A percentile compares a stretch with the other conserved stretches of the same genome.
phyloP scores from a whole-genome alignment of 2,329 filamentous ascomycete genomes.

The Aspergillus quadrilineatus region DNA sequence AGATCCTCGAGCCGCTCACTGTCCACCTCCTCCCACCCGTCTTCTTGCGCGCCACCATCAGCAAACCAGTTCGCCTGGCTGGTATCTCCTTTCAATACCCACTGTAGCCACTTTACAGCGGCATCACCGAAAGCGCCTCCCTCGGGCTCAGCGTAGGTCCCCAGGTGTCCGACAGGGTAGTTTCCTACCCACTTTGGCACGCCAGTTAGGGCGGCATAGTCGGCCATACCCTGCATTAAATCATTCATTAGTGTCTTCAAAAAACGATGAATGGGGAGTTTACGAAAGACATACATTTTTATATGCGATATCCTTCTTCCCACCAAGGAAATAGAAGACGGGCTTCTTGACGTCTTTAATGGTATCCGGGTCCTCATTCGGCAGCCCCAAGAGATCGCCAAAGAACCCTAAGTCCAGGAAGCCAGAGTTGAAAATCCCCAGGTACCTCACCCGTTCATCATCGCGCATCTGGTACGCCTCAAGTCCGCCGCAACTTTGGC shows the following conservation, averaged over 20 bases:
- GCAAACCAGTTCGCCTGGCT: neutral
- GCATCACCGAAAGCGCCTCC: slow-evolving; percentile 8
- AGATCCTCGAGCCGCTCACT: slow-evolving; percentile 4
- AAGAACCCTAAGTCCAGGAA: slow-evolving; percentile 3
- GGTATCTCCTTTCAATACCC: slow-evolving; percentile 1
- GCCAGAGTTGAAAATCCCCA: slow-evolving; percentile 8
- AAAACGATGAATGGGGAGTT: no score
- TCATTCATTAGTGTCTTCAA: neutral
- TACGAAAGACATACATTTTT: slow-evolving; percentile 5
- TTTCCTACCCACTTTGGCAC: slow-evolving; percentile 16
- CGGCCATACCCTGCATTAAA: slow-evolving; percentile 3
- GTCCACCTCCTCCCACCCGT: slow-evolving; percentile 2
- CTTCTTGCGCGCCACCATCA: slow-evolving; percentile 1
- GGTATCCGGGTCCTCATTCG: neutral
- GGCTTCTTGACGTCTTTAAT: slow-evolving; percentile 11
- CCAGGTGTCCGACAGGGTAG: slow-evolving; percentile 11
- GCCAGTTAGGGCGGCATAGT: neutral
- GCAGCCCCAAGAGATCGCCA: neutral
- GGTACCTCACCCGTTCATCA: slow-evolving; percentile 7
- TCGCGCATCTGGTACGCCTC: slow-evolving; percentile 14
- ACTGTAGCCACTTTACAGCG: slow-evolving; percentile 12
- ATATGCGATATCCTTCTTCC: slow-evolving; percentile 13
- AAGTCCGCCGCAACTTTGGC: slow-evolving; percentile 11
- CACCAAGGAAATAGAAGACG: slow-evolving; percentile 15
- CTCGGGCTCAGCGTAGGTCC: slow-evolving; percentile 5